Conservation (phyloP, 495 filamentous ascomycete species). For the Hypomontagnella monticulosa region DNA sequence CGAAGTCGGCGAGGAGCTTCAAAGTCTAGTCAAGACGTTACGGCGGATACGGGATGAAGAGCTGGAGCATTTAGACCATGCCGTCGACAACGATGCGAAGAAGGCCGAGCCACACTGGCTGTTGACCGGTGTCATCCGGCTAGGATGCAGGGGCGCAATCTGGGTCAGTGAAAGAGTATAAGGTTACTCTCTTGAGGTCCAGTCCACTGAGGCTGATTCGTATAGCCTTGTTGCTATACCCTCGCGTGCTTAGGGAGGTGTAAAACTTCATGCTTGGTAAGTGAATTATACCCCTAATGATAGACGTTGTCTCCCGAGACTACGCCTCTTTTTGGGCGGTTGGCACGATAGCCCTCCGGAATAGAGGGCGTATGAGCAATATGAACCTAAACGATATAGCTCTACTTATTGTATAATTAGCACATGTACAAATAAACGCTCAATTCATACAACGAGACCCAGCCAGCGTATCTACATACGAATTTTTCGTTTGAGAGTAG, state of each 20-base stretch:
- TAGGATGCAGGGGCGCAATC: conserved; percentile 89
- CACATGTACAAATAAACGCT: conserved; percentile 1
- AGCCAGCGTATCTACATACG: too few species aligned
- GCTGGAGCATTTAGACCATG: conserved; percentile 95
- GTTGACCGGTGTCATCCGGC: conserved; percentile 85
- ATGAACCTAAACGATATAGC: neutral
- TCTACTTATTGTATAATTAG: conserved; percentile 4
- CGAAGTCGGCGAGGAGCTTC: conserved; percentile 80
- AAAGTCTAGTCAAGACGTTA: conserved; percentile 74
- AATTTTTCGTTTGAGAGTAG: neutral
- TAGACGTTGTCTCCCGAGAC: too few species aligned
- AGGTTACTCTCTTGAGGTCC: conserved; percentile 23
- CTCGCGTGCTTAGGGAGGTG: too few species aligned
- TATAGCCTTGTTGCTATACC: neutral
- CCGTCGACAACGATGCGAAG: conserved; percentile 89
- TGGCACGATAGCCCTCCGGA: neutral
- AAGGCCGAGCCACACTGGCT: conserved; percentile 88
- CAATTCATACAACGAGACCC: too few species aligned
- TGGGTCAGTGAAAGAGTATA: conserved; percentile 89
- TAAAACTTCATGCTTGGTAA: too few species aligned
- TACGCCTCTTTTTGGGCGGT: neutral
- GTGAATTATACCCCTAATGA: neutral
- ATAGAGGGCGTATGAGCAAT: neutral
- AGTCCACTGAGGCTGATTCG: neutral
- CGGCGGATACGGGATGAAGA: conserved; percentile 94